Percentiles rank a stretch among this genome's conserved stretches.
Evolutionary conservation across 1,284 basidiomycete genomes (phyloP).

Genomic region (Melampsora allii-populina): DNA sequence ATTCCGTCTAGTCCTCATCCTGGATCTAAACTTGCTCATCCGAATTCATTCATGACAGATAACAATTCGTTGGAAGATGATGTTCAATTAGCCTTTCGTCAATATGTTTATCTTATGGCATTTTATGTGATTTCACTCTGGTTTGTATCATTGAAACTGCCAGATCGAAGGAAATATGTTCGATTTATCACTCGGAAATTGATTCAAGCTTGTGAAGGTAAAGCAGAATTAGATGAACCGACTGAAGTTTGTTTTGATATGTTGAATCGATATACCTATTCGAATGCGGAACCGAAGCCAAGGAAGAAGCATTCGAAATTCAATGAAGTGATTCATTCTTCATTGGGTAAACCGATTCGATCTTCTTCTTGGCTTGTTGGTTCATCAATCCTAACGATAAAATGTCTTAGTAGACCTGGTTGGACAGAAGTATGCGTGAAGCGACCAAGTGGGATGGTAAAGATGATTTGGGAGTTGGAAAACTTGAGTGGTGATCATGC

Average conservation of each 20-base stretch:
- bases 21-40: constrained; percentile 1
- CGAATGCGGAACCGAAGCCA: constrained; percentile 86
- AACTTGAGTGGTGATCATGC: constrained; percentile 71
- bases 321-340: constrained; percentile 54
- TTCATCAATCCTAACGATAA: constrained; percentile 79
- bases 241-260: constrained; percentile 98
- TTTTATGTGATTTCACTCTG: constrained; percentile 72
- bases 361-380: constrained; percentile 86
- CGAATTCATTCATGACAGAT: background rate
- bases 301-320: constrained; percentile 68
- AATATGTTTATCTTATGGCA: constrained; percentile 54
- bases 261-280: constrained; percentile 91
- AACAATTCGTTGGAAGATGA: constrained; percentile 4
- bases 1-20: background rate
- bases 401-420: constrained; percentile 67
- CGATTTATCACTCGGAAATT: constrained; percentile 83
- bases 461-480: constrained; percentile 80
- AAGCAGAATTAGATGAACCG: constrained; percentile 73
- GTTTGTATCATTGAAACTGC: constrained; percentile 87
- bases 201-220: constrained; percentile 78
- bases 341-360: constrained; percentile 53
- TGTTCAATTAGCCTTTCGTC: constrained; percentile 47
- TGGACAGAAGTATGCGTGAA: constrained; percentile 88
- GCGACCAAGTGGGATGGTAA: constrained; percentile 81
- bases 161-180: constrained; percentile 76